Base-by-base conservation (phyloP, 495 filamentous ascomycete species). In the Aspergillus funiculosus region DNA sequence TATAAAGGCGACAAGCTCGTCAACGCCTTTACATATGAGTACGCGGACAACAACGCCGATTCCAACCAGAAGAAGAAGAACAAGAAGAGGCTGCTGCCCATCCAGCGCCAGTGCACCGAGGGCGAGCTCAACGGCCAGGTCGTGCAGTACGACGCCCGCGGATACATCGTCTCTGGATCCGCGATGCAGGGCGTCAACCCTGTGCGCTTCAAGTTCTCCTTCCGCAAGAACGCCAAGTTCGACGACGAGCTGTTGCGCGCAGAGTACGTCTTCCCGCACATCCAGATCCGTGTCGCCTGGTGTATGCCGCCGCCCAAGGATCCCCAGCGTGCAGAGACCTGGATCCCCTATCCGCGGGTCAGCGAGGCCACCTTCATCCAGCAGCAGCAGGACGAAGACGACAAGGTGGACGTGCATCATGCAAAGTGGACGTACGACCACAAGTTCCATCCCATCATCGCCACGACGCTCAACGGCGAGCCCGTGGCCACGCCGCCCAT, bases 381-480 rank as follows among this genome's bases (percentile, higher is more conserved):
- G 51, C n/a, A n/a, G n/a, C n/a, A n/a, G n/a, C n/a, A n/a, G n/a
- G n/a, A n/a, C n/a, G n/a, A n/a, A n/a, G n/a, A n/a, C n/a, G n/a
- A n/a, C n/a, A 70, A 61, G 9, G 44, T 58, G 5, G 66, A 77
- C 46, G 66, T 75, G 7, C 76, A 75, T 31, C 63, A 73, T 21
- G 68, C 69, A 35, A 68, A 62, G 19, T 81, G 77, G 77, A 52
- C 68, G 1, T 81, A 81, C 45, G 75, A 80, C 48, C 78, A 81
- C 59, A 77, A 79, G 52, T 80, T 75, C 56, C 75, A 80, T 50
- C 77, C 78, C 4, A 67, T 63, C 4, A 79, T 81, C 29, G 55
- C 67, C 19, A 80, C 76, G 2, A 79, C 67, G 17, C 63, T 79
- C 25, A 80, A 81, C 42, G 77, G 74, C 1, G 57, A 69, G 40